Percentiles rank a stretch among this genome's conserved stretches.
Conservation (phyloP, 192 early-diverging fungal genomes). For the Geranomyces variabilis region DNA sequence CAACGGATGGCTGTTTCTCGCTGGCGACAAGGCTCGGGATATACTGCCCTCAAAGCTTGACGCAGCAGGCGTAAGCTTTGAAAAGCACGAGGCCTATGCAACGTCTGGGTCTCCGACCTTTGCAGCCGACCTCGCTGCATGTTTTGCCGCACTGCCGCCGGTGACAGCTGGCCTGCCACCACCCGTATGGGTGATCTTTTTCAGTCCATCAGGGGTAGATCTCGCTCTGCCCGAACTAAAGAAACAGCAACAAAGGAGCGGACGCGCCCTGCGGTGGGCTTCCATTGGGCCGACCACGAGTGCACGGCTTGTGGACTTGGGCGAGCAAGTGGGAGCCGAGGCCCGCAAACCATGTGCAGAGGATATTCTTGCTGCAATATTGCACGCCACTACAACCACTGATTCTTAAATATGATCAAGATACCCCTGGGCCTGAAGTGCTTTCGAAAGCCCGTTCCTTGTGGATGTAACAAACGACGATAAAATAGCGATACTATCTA, state of each 20-base stretch:
- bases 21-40: slow-evolving; percentile 56
- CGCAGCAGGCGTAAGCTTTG: slow-evolving; percentile 26
- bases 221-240: slow-evolving; percentile 28
- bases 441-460: too few species aligned
- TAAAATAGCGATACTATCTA: too few species aligned
- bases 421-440: too few species aligned
- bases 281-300: slow-evolving; percentile 57
- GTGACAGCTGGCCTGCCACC: not conserved
- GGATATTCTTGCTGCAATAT: slow-evolving; percentile 26
- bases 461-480: too few species aligned
- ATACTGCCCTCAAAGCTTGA: slow-evolving; percentile 39
- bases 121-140: slow-evolving; percentile 2
- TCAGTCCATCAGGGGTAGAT: slow-evolving; percentile 63
- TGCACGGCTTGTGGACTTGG: slow-evolving; percentile 24
- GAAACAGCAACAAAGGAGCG: slow-evolving; percentile 3
- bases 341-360: slow-evolving; percentile 38
- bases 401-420: too few species aligned
- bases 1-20: slow-evolving; percentile 51
- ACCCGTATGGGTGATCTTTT: slow-evolving; percentile 57
- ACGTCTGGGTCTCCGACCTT: slow-evolving; percentile 31
- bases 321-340: slow-evolving; percentile 31
- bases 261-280: slow-evolving; percentile 31
- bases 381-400: not conserved
- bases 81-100: slow-evolving; percentile 48
- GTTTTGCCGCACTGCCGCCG: not conserved